Evolutionary conservation across 805 yeast species (phyloP).

Genomic region (Kodamaea restingae): DNA sequence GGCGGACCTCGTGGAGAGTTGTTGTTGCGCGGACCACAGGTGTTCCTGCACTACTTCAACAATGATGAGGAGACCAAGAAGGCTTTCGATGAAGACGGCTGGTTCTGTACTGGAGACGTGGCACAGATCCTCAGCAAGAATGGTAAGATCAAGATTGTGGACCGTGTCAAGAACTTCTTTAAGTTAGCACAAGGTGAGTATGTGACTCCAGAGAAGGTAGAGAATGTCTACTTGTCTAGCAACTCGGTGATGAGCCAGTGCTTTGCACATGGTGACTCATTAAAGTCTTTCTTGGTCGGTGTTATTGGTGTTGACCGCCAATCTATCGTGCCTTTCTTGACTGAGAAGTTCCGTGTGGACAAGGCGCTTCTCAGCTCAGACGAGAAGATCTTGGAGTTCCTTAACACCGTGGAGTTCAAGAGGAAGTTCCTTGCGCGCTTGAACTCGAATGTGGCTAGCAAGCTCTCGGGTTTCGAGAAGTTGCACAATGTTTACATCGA

Average conservation of each 20-base stretch:
- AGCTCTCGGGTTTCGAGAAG: constrained; percentile 22
- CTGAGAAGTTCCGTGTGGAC: constrained; percentile 11
- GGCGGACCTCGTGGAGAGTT: constrained; percentile 28
- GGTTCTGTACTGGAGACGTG: constrained; percentile 28
- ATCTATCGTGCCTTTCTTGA: constrained; percentile 15
- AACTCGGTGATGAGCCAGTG: constrained; percentile 19
- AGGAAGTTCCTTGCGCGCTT: constrained; percentile 13
- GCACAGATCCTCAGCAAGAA: constrained; percentile 12
- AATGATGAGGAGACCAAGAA: constrained; percentile 22
- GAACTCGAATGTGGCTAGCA: constrained; percentile 15
- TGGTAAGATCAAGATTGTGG: constrained; percentile 24
- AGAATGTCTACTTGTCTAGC: constrained; percentile 21
- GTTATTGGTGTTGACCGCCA: constrained; percentile 22
- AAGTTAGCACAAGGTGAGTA: constrained; percentile 32
- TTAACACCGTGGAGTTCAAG: constrained; percentile 17
- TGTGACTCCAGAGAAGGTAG: constrained; percentile 29
- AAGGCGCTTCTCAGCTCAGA: constrained; percentile 5
- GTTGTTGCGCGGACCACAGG: constrained; percentile 24
- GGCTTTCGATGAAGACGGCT: constrained; percentile 19
- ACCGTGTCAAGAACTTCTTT: constrained; percentile 32
- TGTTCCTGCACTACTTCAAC: constrained; percentile 23
- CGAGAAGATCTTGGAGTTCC: constrained; percentile 10
- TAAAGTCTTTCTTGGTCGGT: constrained; percentile 20
- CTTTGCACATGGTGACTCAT: constrained; percentile 23
- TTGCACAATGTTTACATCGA: constrained; percentile 23